Evolutionary conservation across 352 stramenopile genomes (phyloP).

Genomic region (Thraustochytrium sp.): DNA sequence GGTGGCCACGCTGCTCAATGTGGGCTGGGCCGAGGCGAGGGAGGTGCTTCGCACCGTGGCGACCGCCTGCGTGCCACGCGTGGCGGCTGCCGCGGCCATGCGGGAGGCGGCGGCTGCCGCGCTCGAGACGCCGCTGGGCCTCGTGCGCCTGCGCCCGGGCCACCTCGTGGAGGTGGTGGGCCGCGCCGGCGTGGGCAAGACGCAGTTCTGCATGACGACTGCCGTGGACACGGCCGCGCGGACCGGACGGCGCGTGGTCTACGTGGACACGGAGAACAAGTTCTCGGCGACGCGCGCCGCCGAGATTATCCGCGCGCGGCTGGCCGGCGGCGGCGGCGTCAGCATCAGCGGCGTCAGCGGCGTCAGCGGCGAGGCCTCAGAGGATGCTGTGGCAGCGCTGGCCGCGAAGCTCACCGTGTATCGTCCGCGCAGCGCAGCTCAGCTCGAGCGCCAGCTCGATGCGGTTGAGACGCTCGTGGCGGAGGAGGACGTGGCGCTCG

Average conservation of each 20-base stretch:
- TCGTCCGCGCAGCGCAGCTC: background rate
- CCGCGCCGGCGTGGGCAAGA: slow-evolving; percentile 46
- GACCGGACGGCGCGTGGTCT: background rate
- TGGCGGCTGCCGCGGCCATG: background rate
- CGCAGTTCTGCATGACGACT: slow-evolving; percentile 39
- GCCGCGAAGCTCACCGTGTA: background rate
- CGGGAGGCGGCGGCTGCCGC: background rate
- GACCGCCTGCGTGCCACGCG: background rate
- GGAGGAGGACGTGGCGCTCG: slow-evolving; percentile 9
- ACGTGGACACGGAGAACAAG: slow-evolving; percentile 46
- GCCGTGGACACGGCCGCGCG: slow-evolving; percentile 4
- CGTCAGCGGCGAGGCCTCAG: no score
- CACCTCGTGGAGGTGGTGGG: slow-evolving; percentile 46
- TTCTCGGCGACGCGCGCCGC: slow-evolving; percentile 24
- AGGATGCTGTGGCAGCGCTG: background rate
- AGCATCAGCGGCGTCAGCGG: no score
- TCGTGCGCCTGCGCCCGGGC: slow-evolving; percentile 49
- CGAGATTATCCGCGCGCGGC: slow-evolving; percentile 13
- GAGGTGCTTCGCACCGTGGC: background rate
- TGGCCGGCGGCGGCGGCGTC: background rate
- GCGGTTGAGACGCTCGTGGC: background rate
- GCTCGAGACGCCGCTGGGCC: background rate
- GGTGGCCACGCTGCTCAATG: background rate
- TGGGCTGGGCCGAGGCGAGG: background rate
- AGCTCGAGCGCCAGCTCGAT: background rate